These are phyloP conservation scores for Brettanomyces naardenensis DNA, from an alignment of 805 yeast species.

Conservation along the genomic window DNA sequence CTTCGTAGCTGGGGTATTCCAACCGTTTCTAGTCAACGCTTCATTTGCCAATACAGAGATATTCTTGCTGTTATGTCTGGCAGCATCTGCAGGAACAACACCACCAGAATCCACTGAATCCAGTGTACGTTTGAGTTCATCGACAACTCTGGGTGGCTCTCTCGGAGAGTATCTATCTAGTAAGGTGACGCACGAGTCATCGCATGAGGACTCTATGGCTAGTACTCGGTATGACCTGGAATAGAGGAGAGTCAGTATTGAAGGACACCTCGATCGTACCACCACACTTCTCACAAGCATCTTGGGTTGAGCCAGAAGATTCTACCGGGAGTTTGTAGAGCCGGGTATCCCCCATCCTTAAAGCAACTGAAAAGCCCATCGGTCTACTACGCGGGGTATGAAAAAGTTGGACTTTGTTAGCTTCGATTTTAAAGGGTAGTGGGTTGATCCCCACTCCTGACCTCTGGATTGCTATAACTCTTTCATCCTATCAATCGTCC, in stretches of 20 bases:
- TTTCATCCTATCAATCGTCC: no score
- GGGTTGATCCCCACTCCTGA: no score
- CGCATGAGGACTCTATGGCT: constrained; percentile 91
- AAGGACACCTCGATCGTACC: no score
- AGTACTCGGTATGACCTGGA: constrained; percentile 48
- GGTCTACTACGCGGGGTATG: no score
- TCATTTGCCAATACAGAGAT: constrained; percentile 44
- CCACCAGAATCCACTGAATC: constrained; percentile 70
- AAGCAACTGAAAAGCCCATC: no score
- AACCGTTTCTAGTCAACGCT: constrained; percentile 31
- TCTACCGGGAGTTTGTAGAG: no score
- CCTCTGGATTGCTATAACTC: no score
- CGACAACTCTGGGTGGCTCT: constrained; percentile 41
- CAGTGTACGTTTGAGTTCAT: constrained; percentile 57
- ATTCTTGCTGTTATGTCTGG: constrained; percentile 60
- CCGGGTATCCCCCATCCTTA: no score
- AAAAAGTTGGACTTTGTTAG: no score
- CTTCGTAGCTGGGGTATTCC: constrained; percentile 21
- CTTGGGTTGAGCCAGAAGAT: no score
- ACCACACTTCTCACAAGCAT: no score
- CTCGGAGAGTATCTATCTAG: constrained; percentile 38
- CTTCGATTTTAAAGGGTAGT: no score
- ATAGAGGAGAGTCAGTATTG: background rate
- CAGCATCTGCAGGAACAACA: constrained; percentile 79
- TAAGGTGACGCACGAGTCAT: constrained; percentile 86